phyloP scores from a whole-genome alignment of 768 basidiomycete species.

The Candolleomyces eurysporus region DNA sequence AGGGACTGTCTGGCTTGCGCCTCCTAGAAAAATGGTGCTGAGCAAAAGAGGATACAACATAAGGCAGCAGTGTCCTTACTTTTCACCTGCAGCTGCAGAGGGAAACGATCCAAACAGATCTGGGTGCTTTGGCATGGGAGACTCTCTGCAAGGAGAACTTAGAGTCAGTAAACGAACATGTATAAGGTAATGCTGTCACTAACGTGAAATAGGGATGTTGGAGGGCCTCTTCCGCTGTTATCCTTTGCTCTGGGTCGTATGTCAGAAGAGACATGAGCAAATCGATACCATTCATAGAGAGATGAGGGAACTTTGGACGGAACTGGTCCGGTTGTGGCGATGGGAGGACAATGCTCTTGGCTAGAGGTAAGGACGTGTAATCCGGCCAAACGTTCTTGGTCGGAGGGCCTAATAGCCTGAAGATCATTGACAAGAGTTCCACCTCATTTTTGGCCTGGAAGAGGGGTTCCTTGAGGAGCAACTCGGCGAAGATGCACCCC shows the following conservation, averaged over 20 bases:
- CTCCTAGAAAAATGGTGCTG: constrained; percentile 43
- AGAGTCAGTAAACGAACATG: background rate
- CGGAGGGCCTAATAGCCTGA: constrained; percentile 93
- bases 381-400: constrained; percentile 86
- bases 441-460: constrained; percentile 96
- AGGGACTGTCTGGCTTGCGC: constrained; percentile 75
- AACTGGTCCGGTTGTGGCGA: constrained; percentile 74
- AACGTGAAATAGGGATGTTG: constrained; percentile 92
- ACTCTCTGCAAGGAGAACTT: constrained; percentile 56
- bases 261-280: constrained; percentile 77
- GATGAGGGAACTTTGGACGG: constrained; percentile 81
- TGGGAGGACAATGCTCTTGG: constrained; percentile 76
- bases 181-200: constrained; percentile 17
- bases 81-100: constrained; percentile 94
- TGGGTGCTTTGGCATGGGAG: constrained; percentile 93
- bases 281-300: constrained; percentile 83
- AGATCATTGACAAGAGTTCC: constrained; percentile 91
- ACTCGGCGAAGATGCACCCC: constrained; percentile 96
- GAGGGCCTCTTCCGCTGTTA: constrained; percentile 87
- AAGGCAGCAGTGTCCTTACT: constrained; percentile 42
- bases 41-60: background rate
- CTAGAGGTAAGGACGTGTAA: constrained; percentile 72
- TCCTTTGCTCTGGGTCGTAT: constrained; percentile 86
- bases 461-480: constrained; percentile 93
- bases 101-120: constrained; percentile 96